These are phyloP conservation scores for Azolla pinnata DNA, from an alignment of 75 land plant genomes.

Conservation along the genomic window DNA sequence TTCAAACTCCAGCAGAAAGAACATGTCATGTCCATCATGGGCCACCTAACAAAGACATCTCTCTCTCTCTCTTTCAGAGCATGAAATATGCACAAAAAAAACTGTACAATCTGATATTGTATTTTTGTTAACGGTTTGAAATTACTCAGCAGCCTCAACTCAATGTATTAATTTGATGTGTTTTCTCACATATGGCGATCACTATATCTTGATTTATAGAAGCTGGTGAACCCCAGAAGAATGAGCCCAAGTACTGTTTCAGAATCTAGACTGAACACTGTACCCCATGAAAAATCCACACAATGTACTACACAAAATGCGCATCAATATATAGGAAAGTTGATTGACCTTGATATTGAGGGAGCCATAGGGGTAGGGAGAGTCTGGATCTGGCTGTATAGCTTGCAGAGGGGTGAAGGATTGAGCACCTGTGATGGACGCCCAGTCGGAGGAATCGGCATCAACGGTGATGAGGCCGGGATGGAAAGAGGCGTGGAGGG, in stretches of 20 bases:
- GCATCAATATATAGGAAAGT: too few relatives aligned
- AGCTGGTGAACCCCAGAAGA: too few relatives aligned
- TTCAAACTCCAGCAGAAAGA: conserved; percentile 24
- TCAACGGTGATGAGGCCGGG: conserved; percentile 34
- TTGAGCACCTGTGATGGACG: conserved; percentile 6
- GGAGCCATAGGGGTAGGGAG: conserved; percentile 10
- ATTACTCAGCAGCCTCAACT: too few relatives aligned
- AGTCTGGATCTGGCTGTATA: conserved; percentile 13
- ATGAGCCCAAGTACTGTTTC: too few relatives aligned
- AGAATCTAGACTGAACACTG: too few relatives aligned
- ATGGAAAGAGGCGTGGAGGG: conserved; percentile 15
- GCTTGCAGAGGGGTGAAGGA: conserved; percentile 18
- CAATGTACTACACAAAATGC: too few relatives aligned
- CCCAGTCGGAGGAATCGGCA: conserved; percentile 21
- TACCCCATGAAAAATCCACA: too few relatives aligned
- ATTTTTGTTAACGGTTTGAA: too few relatives aligned
- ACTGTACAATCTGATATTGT: neutral
- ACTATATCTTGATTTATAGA: too few relatives aligned
- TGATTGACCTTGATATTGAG: conserved; percentile 24
- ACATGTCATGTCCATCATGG: conserved; percentile 33
- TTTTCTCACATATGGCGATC: too few relatives aligned
- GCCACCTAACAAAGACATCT: conserved; percentile 17
- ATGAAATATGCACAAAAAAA: neutral
- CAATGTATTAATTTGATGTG: too few relatives aligned
- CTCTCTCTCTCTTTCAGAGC: conserved; percentile 3